Evolutionary conservation across 441 rosid species (phyloP), one percentile per base, ranked within the genome.

Genomic region (Pelargonium myrrhifolium): DNA sequence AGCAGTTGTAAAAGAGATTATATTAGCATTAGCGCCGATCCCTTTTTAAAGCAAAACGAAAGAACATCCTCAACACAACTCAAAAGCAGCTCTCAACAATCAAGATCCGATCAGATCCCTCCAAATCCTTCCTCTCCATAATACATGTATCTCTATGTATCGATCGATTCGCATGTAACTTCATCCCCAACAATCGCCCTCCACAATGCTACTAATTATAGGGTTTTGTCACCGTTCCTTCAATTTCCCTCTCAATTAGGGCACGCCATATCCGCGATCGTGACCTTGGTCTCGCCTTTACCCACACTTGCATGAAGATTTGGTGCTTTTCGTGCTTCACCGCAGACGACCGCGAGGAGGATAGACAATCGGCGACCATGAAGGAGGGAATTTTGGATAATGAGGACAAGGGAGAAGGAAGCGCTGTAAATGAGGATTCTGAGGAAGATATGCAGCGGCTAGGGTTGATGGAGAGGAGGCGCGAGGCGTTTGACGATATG

Each of bases 221-320:
- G 77, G 74, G 75, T 76, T 76, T 43, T 55, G 47, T 28, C 28
- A 1, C 49, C 42, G 60, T 61, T 20, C 64, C 42, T 43, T 62
- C 43, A 4, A 65, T 22, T 74, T 72, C 43, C 24, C 73, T 47
- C 15, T 15, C 65, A 70, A 53, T 69, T 81, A 15, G 66, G 66
- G 67, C 7, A 17, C 21, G 47, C 68, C 81, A 80, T 82, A 85
- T 69, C 67, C 64, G 70, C 74, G 90, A 88, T 84, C 90, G 80
- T 78, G 82, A 78, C 64, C 78, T 80, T 42, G 77, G 59, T 68
- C 58, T 10, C 68, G 42, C 55, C 37, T 67, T 35, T 9, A 45
- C 72, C 68, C 71, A 64, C 59, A 56, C 71, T 82, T 90, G 97
- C 70, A 89, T 93, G 96, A 93, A 78, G 94, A 87, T 81, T 83